Base-by-base conservation (phyloP, 129 eudicot species). In the Heracleum sosnowskyi region DNA sequence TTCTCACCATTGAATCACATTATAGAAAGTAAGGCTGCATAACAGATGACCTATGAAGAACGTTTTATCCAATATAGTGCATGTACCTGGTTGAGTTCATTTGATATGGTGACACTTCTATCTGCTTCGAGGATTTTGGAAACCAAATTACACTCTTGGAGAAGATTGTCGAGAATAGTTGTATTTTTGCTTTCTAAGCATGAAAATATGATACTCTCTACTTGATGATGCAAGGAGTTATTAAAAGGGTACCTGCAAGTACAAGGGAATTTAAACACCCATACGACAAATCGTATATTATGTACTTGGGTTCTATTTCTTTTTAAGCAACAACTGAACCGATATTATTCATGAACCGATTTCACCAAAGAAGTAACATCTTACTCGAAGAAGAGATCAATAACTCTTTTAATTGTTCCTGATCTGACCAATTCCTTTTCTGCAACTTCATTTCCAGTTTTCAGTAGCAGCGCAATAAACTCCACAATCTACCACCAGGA, bases 381-480 rank as follows among this genome's bases (percentile, higher is more conserved):
- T 80, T 87, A 93, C 98, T 93, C 98, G 77, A 93, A 93, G 82
- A 93, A 90, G 72, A 93, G 98, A 84, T 93, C 91, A 75, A 93
- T 81, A 68, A 90, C 85, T 86, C 98, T 87, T 55, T 82, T 83
- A 74, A 93, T 86, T 11, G 98, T 86, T 76, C 98, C 98, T 4
- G 96, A 90, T 83, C 80, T 84, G 79, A 93, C 83, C 84, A 93
- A 76, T 77, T 93, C 98, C 86, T 79, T 86, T 73, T 91, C 98
- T 20, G 95, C 97, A 86, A 86, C 89, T 79, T 87, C 97, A 84
- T 86, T 91, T 77, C 97, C 89, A 75, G 95, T 84, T 82, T 91
- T 93, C 79, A 93, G 85, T 76, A 90, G 88, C 83, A 93, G 91
- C 28, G 96, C 87, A 76, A 93, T 87, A 80, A 93, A 93, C 78